phyloP scores from a whole-genome alignment of 768 basidiomycete species.

The Trametes sanguinea region DNA sequence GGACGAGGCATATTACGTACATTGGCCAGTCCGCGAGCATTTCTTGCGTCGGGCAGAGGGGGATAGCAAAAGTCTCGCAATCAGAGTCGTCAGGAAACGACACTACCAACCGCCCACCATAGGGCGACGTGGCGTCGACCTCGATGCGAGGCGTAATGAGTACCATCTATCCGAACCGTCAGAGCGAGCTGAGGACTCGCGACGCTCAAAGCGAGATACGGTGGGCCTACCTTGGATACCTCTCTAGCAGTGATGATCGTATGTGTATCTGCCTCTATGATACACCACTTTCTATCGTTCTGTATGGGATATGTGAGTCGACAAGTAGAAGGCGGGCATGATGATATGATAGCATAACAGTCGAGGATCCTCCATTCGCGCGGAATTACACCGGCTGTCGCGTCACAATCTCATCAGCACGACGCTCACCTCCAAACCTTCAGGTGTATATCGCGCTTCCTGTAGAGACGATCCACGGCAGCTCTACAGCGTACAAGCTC shows the following conservation, averaged over 20 bases:
- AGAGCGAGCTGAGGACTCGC: not conserved
- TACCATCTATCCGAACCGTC: conserved; percentile 51
- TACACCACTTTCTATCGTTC: conserved; percentile 74
- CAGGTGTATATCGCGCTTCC: conserved; percentile 54
- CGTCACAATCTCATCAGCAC: too few relatives aligned
- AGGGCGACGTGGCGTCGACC: conserved; percentile 43
- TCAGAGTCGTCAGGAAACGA: conserved; percentile 61
- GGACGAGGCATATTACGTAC: conserved; percentile 40
- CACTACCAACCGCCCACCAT: conserved; percentile 54
- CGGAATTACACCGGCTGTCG: too few relatives aligned
- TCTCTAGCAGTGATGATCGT: conserved; percentile 69
- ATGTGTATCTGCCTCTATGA: conserved; percentile 57
- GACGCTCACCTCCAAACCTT: conserved; percentile 58
- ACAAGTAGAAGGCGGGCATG: too few relatives aligned
- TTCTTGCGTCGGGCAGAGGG: conserved; percentile 55
- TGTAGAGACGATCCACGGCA: conserved; percentile 68
- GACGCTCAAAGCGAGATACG: not conserved
- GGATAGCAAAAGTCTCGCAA: conserved; percentile 58
- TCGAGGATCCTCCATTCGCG: too few relatives aligned
- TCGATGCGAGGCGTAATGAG: conserved; percentile 61
- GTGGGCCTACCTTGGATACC: conserved; percentile 49
- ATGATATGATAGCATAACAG: too few relatives aligned
- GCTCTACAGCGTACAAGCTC: conserved; percentile 49
- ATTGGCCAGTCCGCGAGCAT: conserved; percentile 54
- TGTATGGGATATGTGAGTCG: conserved; percentile 27